Percentiles rank a stretch among this genome's conserved stretches.
Evolutionary conservation across 73 alveolate genomes (phyloP).

Genomic region (Durusdinium trenchii): DNA sequence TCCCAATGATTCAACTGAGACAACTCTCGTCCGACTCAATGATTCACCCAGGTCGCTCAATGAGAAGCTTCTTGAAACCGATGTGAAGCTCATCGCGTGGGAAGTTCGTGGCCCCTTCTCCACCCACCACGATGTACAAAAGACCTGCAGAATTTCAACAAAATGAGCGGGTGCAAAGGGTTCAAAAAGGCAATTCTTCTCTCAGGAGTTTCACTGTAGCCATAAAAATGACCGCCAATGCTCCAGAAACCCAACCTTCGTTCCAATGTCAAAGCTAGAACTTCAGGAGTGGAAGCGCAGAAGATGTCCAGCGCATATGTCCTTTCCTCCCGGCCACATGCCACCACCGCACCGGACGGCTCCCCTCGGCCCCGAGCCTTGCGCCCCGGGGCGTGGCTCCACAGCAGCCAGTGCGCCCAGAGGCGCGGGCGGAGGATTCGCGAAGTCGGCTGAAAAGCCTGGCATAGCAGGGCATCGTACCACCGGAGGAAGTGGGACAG

Average conservation of each 20-base stretch:
- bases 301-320: too few species aligned
- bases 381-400: conserved; percentile 51
- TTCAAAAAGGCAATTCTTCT: too few species aligned
- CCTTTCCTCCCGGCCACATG: too few species aligned
- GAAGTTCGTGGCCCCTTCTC: conserved; percentile 85
- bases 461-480: neutral
- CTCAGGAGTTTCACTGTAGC: neutral
- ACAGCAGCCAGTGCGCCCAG: conserved; percentile 60
- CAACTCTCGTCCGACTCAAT: too few species aligned
- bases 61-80: conserved; percentile 68
- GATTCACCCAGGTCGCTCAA: neutral
- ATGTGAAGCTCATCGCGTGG: conserved; percentile 88
- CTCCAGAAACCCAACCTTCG: neutral
- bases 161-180: neutral
- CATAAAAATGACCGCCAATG: neutral
- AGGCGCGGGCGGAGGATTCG: conserved; percentile 61
- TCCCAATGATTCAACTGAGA: too few species aligned
- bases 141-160: neutral
- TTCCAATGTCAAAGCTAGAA: too few species aligned
- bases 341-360: neutral
- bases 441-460: conserved; percentile 79
- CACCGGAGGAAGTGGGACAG: too few species aligned
- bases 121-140: conserved; percentile 73
- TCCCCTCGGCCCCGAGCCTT: neutral
- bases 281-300: too few species aligned